Base-by-base conservation (phyloP, 257 asterid genomes). In the Przewalskia tangutica region DNA sequence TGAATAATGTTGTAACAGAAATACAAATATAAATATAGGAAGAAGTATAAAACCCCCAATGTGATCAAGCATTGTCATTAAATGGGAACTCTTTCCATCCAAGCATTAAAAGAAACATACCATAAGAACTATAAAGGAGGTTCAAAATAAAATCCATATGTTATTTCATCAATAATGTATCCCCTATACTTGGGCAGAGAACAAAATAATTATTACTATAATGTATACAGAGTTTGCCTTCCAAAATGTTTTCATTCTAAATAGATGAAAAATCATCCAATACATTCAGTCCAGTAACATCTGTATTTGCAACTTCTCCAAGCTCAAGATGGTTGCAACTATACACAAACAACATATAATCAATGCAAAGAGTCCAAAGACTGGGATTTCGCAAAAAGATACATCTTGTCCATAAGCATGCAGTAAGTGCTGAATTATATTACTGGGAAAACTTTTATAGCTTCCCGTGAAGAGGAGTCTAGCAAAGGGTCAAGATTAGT, bases 1-100 rank as follows among this genome's bases (percentile, higher is more conserved):
- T 93, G 94, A 27, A 88, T 55, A 83, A 8, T 9, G 6, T 48
- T 73, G 60, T 48, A 48, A 73, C n/a, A 73, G 13, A 73, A 48
- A 20, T 23, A 48, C 60, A 48, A 20, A 71, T 71, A 48, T 7
- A 71, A 73, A 48, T 3, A 73, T 6, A 55, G 14, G 59, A 46
- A 70, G 36, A 70, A 6, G 40, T 6, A 71, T 12, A 20, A 71
- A 2, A 71, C 14, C 40, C 16, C 27, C 51, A 34, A 12, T 4
- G 16, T 68, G 78, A 20, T 23, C 79, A 73, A 73, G 44, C 40
- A 50, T 48, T 23, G 60, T 12, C 18, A 73, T 27, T 48, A 13
- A 48, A 6, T 46, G 4, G 18, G 11, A 18, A 70, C 38, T 5
- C 56, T 44, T n/a, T 48, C 34, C 77, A 70, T 70, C 18, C 36